Conservation (phyloP, 345 rosid species). For the Aquilaria sinensis region DNA sequence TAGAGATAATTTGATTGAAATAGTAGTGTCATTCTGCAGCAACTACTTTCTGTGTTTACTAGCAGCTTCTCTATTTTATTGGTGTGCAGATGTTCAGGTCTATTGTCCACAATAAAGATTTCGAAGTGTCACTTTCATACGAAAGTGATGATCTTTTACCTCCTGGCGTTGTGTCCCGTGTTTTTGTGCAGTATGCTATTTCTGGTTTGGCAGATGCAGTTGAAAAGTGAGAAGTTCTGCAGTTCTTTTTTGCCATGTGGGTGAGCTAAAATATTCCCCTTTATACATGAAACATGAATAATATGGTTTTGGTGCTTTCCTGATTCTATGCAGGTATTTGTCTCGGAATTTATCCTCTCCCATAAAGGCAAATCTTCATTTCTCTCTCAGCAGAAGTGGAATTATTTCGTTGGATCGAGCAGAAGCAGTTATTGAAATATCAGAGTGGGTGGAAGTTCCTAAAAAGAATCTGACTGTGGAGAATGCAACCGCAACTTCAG, state of each 20-base stretch:
- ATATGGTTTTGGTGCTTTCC: constrained; percentile 6
- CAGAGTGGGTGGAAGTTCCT: constrained; percentile 98
- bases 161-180: constrained; percentile 56
- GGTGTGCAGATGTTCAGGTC: constrained; percentile 79
- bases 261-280: neutral
- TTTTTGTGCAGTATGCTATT: constrained; percentile 78
- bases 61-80: constrained; percentile 16
- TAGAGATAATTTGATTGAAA: constrained; percentile 3
- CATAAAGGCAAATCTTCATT: constrained; percentile 86
- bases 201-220: constrained; percentile 72
- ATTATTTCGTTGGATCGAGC: constrained; percentile 82
- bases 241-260: constrained; percentile 3
- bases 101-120: constrained; percentile 71
- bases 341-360: constrained; percentile 91
- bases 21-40: neutral
- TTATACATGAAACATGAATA: constrained; percentile 1
- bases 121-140: constrained; percentile 82
- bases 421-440: constrained; percentile 88
- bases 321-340: constrained; percentile 54
- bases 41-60: constrained; percentile 16
- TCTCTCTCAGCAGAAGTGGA: constrained; percentile 93
- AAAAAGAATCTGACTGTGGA: constrained; percentile 63
- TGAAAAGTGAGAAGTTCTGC: constrained; percentile 64
- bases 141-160: constrained; percentile 75
- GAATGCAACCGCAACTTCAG: constrained; percentile 52